These are phyloP conservation scores for Agarophyton chilense DNA, from an alignment of 23 red algal species.

Conservation along the genomic window DNA sequence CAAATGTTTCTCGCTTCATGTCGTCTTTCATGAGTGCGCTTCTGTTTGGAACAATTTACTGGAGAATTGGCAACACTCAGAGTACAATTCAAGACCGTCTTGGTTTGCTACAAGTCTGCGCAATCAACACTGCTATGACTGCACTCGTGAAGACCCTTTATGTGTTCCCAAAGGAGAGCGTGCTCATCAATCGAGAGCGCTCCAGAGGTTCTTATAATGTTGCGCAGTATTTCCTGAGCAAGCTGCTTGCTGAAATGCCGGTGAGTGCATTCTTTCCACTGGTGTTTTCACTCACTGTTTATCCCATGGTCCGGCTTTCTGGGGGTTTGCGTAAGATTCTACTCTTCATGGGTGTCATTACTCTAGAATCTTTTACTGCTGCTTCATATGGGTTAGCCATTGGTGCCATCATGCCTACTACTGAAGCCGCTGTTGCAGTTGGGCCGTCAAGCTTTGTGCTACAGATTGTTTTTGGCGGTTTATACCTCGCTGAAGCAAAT, in stretches of 20 bases:
- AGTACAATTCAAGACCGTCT: constrained; percentile 75
- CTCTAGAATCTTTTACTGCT: constrained; percentile 86
- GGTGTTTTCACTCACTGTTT: constrained; percentile 78
- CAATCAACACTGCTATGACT: constrained; percentile 90
- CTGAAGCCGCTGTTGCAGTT: constrained; percentile 83
- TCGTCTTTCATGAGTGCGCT: constrained; percentile 78
- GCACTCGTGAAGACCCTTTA: constrained; percentile 87
- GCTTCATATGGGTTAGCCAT: constrained; percentile 78
- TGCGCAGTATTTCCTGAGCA: constrained; percentile 76
- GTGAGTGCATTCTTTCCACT: constrained; percentile 81
- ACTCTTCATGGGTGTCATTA: constrained; percentile 71
- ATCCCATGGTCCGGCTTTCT: constrained; percentile 78
- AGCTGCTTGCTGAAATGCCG: constrained; percentile 91
- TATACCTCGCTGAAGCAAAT: constrained; percentile 69
- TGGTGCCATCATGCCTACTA: constrained; percentile 78
- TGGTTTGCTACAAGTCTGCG: constrained; percentile 89
- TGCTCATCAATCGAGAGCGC: constrained; percentile 84
- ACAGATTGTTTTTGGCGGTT: constrained; percentile 90
- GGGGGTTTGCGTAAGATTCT: constrained; percentile 43
- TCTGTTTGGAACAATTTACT: constrained; percentile 92
- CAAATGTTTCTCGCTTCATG: constrained; percentile 78
- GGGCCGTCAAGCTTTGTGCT: constrained; percentile 85
- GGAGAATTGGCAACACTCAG: constrained; percentile 78
- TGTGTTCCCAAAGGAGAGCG: constrained; percentile 79
- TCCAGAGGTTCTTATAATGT: constrained; percentile 85